Percentiles rank a stretch among this genome's conserved stretches.
Conservation (phyloP, 2,329 filamentous ascomycete species). For the Fusarium luffae region DNA sequence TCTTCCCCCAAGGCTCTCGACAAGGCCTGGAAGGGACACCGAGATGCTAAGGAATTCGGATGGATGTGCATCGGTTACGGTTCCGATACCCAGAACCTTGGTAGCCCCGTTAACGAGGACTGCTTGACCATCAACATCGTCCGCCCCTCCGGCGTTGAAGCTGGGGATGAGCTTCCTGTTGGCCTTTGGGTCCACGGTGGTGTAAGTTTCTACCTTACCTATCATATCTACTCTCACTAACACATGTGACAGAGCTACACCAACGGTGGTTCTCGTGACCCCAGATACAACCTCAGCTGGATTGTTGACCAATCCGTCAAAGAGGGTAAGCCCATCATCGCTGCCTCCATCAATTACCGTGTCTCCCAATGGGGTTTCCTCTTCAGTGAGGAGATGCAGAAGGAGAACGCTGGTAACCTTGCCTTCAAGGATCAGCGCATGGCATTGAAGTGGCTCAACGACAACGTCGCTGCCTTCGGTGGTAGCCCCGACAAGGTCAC, state of each 20-base stretch:
- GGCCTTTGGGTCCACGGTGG: slow-evolving; percentile 69
- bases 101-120: slow-evolving; percentile 40
- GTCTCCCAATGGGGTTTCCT: slow-evolving; percentile 65
- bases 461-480: slow-evolving; percentile 62
- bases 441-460: slow-evolving; percentile 61
- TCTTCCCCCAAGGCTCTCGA: slow-evolving; percentile 61
- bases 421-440: slow-evolving; percentile 63
- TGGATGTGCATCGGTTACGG: slow-evolving; percentile 64
- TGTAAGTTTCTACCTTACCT: slow-evolving; percentile 20
- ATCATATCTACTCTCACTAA: slow-evolving; percentile 5
- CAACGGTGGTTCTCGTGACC: slow-evolving; percentile 42
- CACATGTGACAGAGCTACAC: slow-evolving; percentile 33
- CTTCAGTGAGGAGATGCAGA: slow-evolving; percentile 55
- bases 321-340: slow-evolving; percentile 61
- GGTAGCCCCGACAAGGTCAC: slow-evolving; percentile 60
- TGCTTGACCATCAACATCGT: slow-evolving; percentile 45
- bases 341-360: slow-evolving; percentile 63
- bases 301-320: slow-evolving; percentile 63
- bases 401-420: slow-evolving; percentile 60
- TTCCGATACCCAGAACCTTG: slow-evolving; percentile 44
- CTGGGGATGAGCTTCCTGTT: slow-evolving; percentile 62
- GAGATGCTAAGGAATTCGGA: slow-evolving; percentile 59
- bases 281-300: slow-evolving; percentile 69
- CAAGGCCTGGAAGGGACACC: slow-evolving; percentile 53
- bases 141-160: slow-evolving; percentile 40